Conservation (phyloP, 495 filamentous ascomycete species). For the Aspergillus hancockii region DNA sequence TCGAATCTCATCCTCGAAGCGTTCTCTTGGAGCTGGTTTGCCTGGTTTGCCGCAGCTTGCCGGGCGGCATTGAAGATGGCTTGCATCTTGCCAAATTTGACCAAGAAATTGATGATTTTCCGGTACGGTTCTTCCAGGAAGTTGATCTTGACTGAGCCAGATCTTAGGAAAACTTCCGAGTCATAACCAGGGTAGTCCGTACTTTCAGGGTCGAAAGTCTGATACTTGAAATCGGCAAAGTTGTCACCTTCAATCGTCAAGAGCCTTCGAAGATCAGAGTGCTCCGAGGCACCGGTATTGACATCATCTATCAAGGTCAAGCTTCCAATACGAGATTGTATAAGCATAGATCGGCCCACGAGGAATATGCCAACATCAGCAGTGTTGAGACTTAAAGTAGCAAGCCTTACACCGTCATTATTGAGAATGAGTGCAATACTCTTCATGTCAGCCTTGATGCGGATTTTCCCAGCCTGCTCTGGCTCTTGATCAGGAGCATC, state of each 20-base stretch:
- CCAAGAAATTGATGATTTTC: constrained; percentile 95
- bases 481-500: constrained; percentile 39
- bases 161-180: constrained; percentile 81
- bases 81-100: constrained; percentile 99
- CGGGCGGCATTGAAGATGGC: constrained; percentile 97
- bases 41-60: constrained; percentile 92
- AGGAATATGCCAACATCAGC: constrained; percentile 90
- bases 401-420: constrained; percentile 93
- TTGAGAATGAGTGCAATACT: constrained; percentile 95
- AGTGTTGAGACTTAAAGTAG: constrained; percentile 87
- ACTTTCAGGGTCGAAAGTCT: constrained; percentile 82
- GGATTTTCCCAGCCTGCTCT: constrained; percentile 57
- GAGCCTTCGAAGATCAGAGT: constrained; percentile 81
- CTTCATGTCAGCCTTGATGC: constrained; percentile 88
- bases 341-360: constrained; percentile 77
- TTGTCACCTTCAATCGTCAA: constrained; percentile 94
- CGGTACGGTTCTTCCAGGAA: constrained; percentile 96
- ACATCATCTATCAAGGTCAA: constrained; percentile 89
- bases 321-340: constrained; percentile 83
- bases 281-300: constrained; percentile 80
- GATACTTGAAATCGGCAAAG: constrained; percentile 95
- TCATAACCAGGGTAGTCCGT: constrained; percentile 91
- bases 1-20: constrained; percentile 91
- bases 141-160: constrained; percentile 93
- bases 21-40: constrained; percentile 87